Evolutionary conservation across 371 early-diverging fungal genomes (phyloP), one percentile per base, ranked within the genome.

Genomic region (Nematocida sp.): DNA sequence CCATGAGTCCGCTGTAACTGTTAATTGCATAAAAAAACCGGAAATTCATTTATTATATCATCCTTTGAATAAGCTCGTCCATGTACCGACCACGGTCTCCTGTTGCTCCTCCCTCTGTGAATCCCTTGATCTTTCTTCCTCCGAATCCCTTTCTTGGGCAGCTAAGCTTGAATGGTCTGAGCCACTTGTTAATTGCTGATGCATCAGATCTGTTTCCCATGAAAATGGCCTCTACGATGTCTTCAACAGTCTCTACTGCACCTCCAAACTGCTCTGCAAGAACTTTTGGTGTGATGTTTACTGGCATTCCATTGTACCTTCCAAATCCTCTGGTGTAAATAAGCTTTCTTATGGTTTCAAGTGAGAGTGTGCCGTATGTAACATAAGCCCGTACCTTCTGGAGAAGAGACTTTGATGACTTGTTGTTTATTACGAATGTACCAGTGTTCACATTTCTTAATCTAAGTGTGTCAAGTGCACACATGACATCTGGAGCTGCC

Each of bases 291-390:
- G 92, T 89, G 89, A 99, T 91, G 83, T 97, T 94, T 84, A 95
- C 91, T 84, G 95, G 92, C 90, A 94, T 93, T 88, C 91, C 91
- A 91, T 94, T 90, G 87, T 94, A 91, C 93, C 95, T 95, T 86
- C 92, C 96, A 88, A 93, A 93, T 72, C 96, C 99, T 86, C 97
- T 94, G 92, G 95, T 98, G 94, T 99, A 99, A 90, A 99, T 89
- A 78, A 99, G 90, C 90, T 95, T 96, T 87, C 95, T 94, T 88
- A 97, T 92, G 67, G 95, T 90, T 91, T 98, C 96, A 84, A 95
- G 90, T 92, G 94, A 94, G 88, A 98, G 95, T 82, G 92, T 92
- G 86, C 96, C 95, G 86, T 73, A 87, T 83, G 99, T 92, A 80
- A 98, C 92, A 90, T 94, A 98, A 85, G 97, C 96, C 84, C 92